Evolutionary conservation across 164 flowering plant species (phyloP).

Genomic region (Magnolia sinica): DNA sequence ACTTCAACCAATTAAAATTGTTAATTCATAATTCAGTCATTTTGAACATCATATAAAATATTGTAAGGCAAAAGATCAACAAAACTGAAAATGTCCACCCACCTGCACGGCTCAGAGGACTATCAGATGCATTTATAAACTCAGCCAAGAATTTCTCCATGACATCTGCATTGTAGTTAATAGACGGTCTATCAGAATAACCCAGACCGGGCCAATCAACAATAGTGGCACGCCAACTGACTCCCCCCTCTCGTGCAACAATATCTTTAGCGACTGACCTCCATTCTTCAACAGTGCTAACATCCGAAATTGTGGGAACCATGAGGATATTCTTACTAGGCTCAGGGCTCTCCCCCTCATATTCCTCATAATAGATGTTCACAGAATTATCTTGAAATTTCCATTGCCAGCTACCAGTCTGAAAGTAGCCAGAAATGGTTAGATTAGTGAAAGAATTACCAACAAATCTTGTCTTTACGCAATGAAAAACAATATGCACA

Average conservation of each 20-base stretch:
- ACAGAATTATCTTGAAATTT: slow-evolving; percentile 58
- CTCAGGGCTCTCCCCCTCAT: slow-evolving; percentile 39
- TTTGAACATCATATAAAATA: not conserved
- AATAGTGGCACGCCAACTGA: slow-evolving; percentile 67
- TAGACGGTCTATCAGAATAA: slow-evolving; percentile 76
- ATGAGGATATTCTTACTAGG: slow-evolving; percentile 59
- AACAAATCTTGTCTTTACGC: too few species aligned
- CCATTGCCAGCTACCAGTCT: slow-evolving; percentile 84
- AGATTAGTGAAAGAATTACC: not conserved
- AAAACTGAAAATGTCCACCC: not conserved
- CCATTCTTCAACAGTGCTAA: slow-evolving; percentile 97
- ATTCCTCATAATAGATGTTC: slow-evolving; percentile 73
- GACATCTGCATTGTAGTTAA: slow-evolving; percentile 81
- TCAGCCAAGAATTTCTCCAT: slow-evolving; percentile 90
- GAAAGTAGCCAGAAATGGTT: slow-evolving; percentile 12
- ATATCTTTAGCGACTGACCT: slow-evolving; percentile 72
- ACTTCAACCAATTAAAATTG: too few species aligned
- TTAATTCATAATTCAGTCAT: not conserved
- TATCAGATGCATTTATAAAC: slow-evolving; percentile 58
- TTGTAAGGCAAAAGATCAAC: not conserved
- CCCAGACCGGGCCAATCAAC: slow-evolving; percentile 99
- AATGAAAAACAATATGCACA: not conserved
- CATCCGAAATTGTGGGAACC: slow-evolving; percentile 96
- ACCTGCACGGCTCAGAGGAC: slow-evolving; percentile 64
- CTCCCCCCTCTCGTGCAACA: slow-evolving; percentile 45